Evolutionary conservation across 2,329 filamentous ascomycete genomes (phyloP), one percentile per base, ranked within the genome.

Genomic region (Sporothrix inflata): DNA sequence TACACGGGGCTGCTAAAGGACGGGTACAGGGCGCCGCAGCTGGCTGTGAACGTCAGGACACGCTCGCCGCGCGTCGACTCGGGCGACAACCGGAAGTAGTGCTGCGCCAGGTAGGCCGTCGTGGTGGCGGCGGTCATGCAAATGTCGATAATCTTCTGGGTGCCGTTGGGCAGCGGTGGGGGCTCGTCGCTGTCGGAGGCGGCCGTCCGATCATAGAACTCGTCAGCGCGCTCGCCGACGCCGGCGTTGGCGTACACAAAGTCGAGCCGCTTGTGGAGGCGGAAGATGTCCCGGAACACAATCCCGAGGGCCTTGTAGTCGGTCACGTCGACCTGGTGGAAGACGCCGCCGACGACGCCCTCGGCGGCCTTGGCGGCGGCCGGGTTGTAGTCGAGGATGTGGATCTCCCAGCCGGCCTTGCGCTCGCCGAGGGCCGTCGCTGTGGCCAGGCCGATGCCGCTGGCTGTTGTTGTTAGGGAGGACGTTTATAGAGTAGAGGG

Each of bases 41-140:
- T 81, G 11, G 78, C 77, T 6, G 78, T 81, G 63, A 79, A 77
- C 40, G 79, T 74, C 16, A 80, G 74, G n/a, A 76, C 73, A 9
- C 74, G 70, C 24, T 73, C 75, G 38, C 74, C 71, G 9, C n/a
- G 34, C 3, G 67, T 69, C 4, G 34, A 27, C 40, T 75, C 70
- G 16, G 75, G 72, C 45, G 75, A 78, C 19, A 77, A 71, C 34
- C 79, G 77, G 74, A 84, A 83, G 74, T 84, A 84, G 74, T 84
- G 81, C 61, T 80, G 76, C 2, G 82, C 82, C 4, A 84, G 79
- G 72, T 83, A 82, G 7, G 77, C 78, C 16, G 81, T 82, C 27
- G 79, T 79, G 8, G 82, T 74, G 5, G 82, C 80, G 0, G 79
- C 78, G 49, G 81, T 82, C 19, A 82, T 74, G 73, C 82, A 78